phyloP scores from a whole-genome alignment of 768 basidiomycete genomes.

The Macrolepiota dolichaula region DNA sequence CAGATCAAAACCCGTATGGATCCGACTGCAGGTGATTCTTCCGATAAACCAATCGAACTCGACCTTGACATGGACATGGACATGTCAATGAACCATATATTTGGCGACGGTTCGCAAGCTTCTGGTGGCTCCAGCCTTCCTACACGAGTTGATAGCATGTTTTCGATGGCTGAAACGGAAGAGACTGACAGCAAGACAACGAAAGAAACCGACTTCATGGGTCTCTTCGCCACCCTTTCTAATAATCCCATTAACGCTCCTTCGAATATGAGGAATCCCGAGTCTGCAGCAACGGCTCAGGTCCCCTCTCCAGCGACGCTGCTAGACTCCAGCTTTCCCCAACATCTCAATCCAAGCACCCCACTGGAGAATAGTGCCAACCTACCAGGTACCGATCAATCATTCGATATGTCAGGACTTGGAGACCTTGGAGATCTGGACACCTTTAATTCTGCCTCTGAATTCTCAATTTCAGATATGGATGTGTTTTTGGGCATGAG shows the following conservation, averaged over 20 bases:
- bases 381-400: not conserved
- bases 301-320: conserved; percentile 7
- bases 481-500: conserved; percentile 50
- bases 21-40: conserved; percentile 51
- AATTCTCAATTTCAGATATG: conserved; percentile 28
- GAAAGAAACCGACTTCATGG: conserved; percentile 14
- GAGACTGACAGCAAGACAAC: not conserved
- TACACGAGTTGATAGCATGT: conserved; percentile 14
- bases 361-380: not conserved
- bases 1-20: conserved; percentile 22
- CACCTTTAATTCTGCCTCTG: not conserved
- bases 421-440: conserved; percentile 8
- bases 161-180: conserved; percentile 20
- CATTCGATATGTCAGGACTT: conserved; percentile 7
- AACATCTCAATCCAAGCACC: conserved; percentile 1
- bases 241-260: not conserved
- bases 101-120: conserved; percentile 42
- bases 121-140: conserved; percentile 19
- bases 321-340: conserved; percentile 2
- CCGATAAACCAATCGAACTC: conserved; percentile 80
- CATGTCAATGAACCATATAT: conserved; percentile 52
- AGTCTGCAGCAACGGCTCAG: not conserved
- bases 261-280: not conserved
- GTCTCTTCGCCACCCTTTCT: conserved; percentile 8
- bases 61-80: conserved; percentile 75